A percentile compares a stretch with the other conserved stretches of the same genome.
Evolutionary conservation across 768 basidiomycete species (phyloP).

Genomic region (Mycena olivaceomarginata): DNA sequence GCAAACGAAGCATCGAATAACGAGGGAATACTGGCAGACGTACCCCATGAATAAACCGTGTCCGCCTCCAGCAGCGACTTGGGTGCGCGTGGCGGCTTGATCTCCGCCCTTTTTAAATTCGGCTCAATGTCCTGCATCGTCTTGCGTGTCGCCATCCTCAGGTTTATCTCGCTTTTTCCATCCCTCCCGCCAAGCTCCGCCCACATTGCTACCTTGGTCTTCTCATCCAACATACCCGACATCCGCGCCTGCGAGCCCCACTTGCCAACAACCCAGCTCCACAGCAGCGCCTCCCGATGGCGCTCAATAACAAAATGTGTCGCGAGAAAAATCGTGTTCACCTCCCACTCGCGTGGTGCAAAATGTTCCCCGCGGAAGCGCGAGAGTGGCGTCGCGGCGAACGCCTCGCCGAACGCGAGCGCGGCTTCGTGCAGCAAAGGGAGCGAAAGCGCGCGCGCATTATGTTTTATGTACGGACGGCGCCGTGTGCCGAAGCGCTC

Average conservation of each 20-base stretch:
- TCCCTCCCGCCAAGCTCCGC: slow-evolving; percentile 51
- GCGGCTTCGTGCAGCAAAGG: slow-evolving; percentile 58
- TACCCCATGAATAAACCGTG: slow-evolving; percentile 31
- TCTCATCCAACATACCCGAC: neutral
- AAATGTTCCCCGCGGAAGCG: slow-evolving; percentile 54
- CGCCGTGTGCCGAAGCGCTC: slow-evolving; percentile 60
- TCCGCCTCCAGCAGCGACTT: neutral
- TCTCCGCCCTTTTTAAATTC: slow-evolving; percentile 32
- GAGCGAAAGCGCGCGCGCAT: slow-evolving; percentile 57
- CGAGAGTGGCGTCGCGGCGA: slow-evolving; percentile 53
- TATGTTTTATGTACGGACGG: slow-evolving; percentile 63
- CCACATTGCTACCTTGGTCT: slow-evolving; percentile 53
- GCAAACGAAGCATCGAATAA: neutral
- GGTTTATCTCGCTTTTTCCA: slow-evolving; percentile 11
- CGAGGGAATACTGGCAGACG: neutral
- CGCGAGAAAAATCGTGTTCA: slow-evolving; percentile 56
- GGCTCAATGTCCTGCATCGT: slow-evolving; percentile 38
- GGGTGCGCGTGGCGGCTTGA: slow-evolving; percentile 15
- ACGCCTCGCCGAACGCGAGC: slow-evolving; percentile 51
- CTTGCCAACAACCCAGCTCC: slow-evolving; percentile 59
- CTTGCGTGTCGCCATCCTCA: slow-evolving; percentile 9
- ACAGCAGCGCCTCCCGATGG: slow-evolving; percentile 59
- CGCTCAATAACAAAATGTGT: slow-evolving; percentile 58
- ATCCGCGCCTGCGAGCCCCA: slow-evolving; percentile 42
- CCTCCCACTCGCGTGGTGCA: slow-evolving; percentile 52